Conservation (phyloP, 225 moss, liverwort and hornwort species). For the Asterella californica region DNA sequence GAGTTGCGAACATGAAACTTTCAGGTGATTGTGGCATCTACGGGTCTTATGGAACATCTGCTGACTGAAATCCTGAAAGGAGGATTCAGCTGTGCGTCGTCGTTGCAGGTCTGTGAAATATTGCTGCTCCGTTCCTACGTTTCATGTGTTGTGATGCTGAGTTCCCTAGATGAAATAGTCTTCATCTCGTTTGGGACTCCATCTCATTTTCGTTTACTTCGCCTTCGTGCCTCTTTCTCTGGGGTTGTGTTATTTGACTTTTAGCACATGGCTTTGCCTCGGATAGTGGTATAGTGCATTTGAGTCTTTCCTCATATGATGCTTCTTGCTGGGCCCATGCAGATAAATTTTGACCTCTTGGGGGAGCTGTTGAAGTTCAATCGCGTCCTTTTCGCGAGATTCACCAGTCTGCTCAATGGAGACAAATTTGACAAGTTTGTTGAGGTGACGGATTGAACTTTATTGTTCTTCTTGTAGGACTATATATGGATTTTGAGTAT, state of each 20-base stretch:
- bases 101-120: slow-evolving; percentile 53
- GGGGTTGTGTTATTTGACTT: not conserved
- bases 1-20: not conserved
- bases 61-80: slow-evolving; percentile 65
- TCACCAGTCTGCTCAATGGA: slow-evolving; percentile 49
- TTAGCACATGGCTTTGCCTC: not conserved
- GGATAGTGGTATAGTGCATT: not conserved
- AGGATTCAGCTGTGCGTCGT: slow-evolving; percentile 66
- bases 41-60: slow-evolving; percentile 70
- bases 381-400: slow-evolving; percentile 45
- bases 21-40: slow-evolving; percentile 61
- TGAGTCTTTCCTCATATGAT: not conserved
- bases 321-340: slow-evolving; percentile 16
- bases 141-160: not conserved
- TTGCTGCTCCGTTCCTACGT: not conserved
- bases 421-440: slow-evolving; percentile 65
- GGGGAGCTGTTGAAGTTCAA: slow-evolving; percentile 87
- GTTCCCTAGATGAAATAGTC: not conserved
- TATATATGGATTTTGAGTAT: no score
- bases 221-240: not conserved
- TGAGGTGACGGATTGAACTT: slow-evolving; percentile 48
- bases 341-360: slow-evolving; percentile 79
- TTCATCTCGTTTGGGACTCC: not conserved
- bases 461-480: not conserved
- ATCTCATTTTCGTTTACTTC: not conserved